Conservation (phyloP, 2,329 filamentous ascomycete species). For the Ceratocystis huliohia region DNA sequence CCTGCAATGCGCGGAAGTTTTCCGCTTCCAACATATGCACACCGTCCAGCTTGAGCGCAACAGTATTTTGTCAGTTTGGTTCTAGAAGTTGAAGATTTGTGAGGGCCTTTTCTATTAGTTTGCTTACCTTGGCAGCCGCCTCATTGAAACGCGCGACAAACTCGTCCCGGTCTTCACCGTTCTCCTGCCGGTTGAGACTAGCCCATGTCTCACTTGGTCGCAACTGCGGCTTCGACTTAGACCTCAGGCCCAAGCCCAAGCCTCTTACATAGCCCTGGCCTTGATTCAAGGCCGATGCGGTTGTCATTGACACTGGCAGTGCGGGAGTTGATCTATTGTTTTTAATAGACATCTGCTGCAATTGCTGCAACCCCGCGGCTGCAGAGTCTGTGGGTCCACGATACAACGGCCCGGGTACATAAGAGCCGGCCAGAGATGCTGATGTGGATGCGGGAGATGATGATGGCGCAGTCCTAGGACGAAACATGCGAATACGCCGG, state of each 20-base stretch:
- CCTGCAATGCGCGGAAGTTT: slow-evolving; percentile 28
- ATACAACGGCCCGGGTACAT: background rate
- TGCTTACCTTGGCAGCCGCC: slow-evolving; percentile 42
- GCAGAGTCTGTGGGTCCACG: background rate
- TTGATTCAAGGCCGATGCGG: slow-evolving; percentile 1
- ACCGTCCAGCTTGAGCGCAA: slow-evolving; percentile 35
- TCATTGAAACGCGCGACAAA: slow-evolving; percentile 49
- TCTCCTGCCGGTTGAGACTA: slow-evolving; percentile 28
- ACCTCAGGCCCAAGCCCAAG: slow-evolving; percentile 10
- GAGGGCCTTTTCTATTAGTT: background rate
- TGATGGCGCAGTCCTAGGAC: slow-evolving; percentile 13
- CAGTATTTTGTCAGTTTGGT: background rate
- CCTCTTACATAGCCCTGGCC: background rate
- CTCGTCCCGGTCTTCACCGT: slow-evolving; percentile 35
- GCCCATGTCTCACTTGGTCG: slow-evolving; percentile 20
- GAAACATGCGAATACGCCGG: background rate
- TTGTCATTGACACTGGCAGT: slow-evolving; percentile 14
- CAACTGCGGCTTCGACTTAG: slow-evolving; percentile 17
- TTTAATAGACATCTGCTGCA: slow-evolving; percentile 7
- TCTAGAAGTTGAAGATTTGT: background rate
- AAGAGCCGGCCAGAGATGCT: background rate
- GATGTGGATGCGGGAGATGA: slow-evolving; percentile 10
- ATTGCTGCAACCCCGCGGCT: background rate
- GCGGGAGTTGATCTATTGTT: slow-evolving; percentile 18
- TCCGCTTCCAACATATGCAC: slow-evolving; percentile 33